phyloP scores from a whole-genome alignment of 2,329 filamentous ascomycete species.

The Diaporthe vexans region DNA sequence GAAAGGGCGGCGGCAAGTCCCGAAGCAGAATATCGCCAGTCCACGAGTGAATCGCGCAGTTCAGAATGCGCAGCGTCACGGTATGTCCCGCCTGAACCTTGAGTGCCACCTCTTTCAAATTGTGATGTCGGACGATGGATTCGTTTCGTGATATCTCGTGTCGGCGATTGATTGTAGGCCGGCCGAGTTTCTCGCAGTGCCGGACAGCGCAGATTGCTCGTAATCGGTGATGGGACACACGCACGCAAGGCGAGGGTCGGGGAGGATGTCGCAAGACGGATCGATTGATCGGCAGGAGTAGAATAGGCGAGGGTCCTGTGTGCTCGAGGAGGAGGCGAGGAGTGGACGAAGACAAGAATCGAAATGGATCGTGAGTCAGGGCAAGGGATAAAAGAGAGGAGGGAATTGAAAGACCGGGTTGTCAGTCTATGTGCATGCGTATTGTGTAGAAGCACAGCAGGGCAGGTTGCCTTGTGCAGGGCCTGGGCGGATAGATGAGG shows the following conservation, averaged over 20 bases:
- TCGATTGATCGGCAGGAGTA: slow-evolving; percentile 22
- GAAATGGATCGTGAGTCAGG: slow-evolving; percentile 33
- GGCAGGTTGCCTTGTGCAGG: slow-evolving; percentile 29
- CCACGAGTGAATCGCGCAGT: slow-evolving; percentile 12
- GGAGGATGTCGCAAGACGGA: slow-evolving; percentile 21
- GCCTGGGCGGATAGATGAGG: slow-evolving; percentile 36
- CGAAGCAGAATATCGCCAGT: slow-evolving; percentile 20
- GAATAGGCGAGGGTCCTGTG: slow-evolving; percentile 21
- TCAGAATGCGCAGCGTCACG: slow-evolving; percentile 17
- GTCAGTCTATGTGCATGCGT: slow-evolving; percentile 8
- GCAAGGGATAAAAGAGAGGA: slow-evolving; percentile 40
- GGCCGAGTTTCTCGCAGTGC: slow-evolving; percentile 34
- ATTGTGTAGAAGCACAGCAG: slow-evolving; percentile 19
- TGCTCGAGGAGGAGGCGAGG: slow-evolving; percentile 20
- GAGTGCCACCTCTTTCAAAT: slow-evolving; percentile 21
- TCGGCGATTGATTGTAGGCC: slow-evolving; percentile 21
- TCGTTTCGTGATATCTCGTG: slow-evolving; percentile 1
- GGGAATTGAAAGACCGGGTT: slow-evolving; percentile 40
- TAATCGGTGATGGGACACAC: slow-evolving; percentile 13
- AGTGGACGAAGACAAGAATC: slow-evolving; percentile 14
- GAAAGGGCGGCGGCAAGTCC: slow-evolving; percentile 4
- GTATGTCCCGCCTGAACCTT: background rate
- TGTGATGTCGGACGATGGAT: slow-evolving; percentile 1
- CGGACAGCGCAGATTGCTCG: slow-evolving; percentile 37
- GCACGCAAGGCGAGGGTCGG: slow-evolving; percentile 8